These are phyloP conservation scores for Arctium lappa DNA, from an alignment of 129 eudicot genomes.

Conservation along the genomic window DNA sequence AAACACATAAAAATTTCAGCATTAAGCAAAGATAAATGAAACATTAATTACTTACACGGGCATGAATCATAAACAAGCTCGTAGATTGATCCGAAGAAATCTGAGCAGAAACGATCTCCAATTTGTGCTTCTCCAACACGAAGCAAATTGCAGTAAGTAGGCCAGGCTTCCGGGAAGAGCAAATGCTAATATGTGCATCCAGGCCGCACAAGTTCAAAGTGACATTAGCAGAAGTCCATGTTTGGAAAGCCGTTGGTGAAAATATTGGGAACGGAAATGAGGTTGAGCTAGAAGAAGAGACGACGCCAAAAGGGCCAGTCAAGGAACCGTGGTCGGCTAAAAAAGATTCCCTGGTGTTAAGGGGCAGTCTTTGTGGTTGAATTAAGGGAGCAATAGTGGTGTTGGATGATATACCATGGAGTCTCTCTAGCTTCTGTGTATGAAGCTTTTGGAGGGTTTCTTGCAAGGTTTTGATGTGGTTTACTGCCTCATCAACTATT, in stretches of 20 bases:
- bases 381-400: not conserved
- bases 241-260: slow-evolving; percentile 43
- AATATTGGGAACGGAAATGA: slow-evolving; percentile 6
- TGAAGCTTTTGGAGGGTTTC: slow-evolving; percentile 58
- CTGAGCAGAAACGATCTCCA: slow-evolving; percentile 66
- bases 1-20: not conserved
- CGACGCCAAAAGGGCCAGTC: not conserved
- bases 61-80: slow-evolving; percentile 70
- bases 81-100: slow-evolving; percentile 41
- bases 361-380: slow-evolving; percentile 22
- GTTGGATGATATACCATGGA: slow-evolving; percentile 30
- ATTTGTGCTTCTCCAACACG: slow-evolving; percentile 61
- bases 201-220: slow-evolving; percentile 56
- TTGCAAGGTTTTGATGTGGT: slow-evolving; percentile 52
- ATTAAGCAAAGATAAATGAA: not conserved
- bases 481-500: slow-evolving; percentile 82
- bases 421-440: slow-evolving; percentile 49
- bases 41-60: slow-evolving; percentile 48
- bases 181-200: slow-evolving; percentile 68
- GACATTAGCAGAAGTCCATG: slow-evolving; percentile 80
- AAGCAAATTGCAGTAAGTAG: slow-evolving; percentile 51
- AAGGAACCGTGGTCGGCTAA: slow-evolving; percentile 60
- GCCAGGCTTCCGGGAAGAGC: slow-evolving; percentile 47
- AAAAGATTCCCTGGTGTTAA: slow-evolving; percentile 61
- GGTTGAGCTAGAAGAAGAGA: slow-evolving; percentile 19